A percentile compares a stretch with the other conserved stretches of the same genome.
Evolutionary conservation across 1,139 yeast species (phyloP).

Genomic region (Yamadazyma dushanensis): DNA sequence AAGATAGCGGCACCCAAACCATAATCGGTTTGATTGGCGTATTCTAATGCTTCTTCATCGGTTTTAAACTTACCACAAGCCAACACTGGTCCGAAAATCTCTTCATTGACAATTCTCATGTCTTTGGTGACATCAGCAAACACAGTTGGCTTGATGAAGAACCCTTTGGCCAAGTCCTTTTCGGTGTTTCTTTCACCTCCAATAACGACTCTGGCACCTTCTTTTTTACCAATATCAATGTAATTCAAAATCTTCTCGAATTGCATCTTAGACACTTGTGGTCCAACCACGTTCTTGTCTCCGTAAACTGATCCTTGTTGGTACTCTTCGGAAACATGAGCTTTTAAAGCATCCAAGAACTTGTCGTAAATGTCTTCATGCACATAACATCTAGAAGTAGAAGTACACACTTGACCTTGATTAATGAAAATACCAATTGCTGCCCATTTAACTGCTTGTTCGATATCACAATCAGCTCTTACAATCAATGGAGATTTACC

Average conservation of each 20-base stretch:
- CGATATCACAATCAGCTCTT: constrained; percentile 74
- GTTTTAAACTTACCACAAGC: constrained; percentile 50
- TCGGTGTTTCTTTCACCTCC: constrained; percentile 47
- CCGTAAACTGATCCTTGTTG: constrained; percentile 61
- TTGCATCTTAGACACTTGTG: constrained; percentile 72
- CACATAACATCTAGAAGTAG: constrained; percentile 47
- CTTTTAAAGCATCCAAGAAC: constrained; percentile 48
- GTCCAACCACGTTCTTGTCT: constrained; percentile 66
- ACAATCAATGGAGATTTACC: constrained; percentile 81
- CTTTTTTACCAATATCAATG: constrained; percentile 53
- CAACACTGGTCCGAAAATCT: constrained; percentile 63
- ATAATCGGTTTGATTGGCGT: constrained; percentile 53
- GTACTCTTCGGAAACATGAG: constrained; percentile 42
- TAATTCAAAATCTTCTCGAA: constrained; percentile 57
- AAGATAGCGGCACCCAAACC: constrained; percentile 78
- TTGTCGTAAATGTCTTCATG: constrained; percentile 44
- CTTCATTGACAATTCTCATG: constrained; percentile 57
- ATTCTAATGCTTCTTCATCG: constrained; percentile 53
- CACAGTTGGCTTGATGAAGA: constrained; percentile 53
- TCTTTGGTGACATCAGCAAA: constrained; percentile 53
- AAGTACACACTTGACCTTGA: constrained; percentile 54
- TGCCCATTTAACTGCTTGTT: constrained; percentile 82
- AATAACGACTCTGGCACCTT: constrained; percentile 52
- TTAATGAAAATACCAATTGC: constrained; percentile 82
- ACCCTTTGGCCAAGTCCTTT: constrained; percentile 44